Percentiles rank a stretch among this genome's conserved stretches.
Conservation (phyloP, 148 eudicot species). For the Talinum fruticosum region DNA sequence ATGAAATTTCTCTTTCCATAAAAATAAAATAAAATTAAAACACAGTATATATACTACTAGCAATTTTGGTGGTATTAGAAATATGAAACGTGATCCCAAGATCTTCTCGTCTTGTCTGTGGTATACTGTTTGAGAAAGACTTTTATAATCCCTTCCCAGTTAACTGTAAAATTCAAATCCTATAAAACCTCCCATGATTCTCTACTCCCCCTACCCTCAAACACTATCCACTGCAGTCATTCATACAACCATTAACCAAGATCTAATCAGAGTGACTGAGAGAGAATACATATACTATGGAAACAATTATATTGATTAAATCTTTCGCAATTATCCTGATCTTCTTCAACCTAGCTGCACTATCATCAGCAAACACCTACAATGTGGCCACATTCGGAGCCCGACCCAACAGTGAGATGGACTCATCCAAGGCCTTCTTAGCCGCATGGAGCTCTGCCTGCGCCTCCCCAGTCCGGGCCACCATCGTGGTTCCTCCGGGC, state of each 20-base stretch:
- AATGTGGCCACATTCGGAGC: slow-evolving; percentile 43
- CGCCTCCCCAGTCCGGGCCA: slow-evolving; percentile 21
- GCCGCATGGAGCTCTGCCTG: slow-evolving; percentile 55
- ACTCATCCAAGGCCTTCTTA: slow-evolving; percentile 32
- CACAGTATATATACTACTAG: too few species aligned
- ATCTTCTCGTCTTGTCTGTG: too few species aligned
- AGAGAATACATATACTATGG: neutral
- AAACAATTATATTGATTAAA: neutral
- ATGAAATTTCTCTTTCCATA: too few species aligned
- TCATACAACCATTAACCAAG: neutral
- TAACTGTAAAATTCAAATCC: neutral
- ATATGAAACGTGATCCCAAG: neutral
- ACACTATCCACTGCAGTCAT: neutral
- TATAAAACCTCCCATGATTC: neutral
- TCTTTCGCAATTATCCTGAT: neutral
- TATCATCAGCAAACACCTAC: neutral
- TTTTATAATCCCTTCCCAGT: neutral
- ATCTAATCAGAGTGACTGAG: neutral
- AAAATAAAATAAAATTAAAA: too few species aligned
- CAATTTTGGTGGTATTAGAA: too few species aligned
- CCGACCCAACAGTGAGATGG: slow-evolving; percentile 29
- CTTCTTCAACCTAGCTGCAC: neutral
- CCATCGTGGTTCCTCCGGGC: slow-evolving; percentile 44
- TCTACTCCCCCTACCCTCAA: neutral
- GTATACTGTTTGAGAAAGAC: neutral